These are phyloP conservation scores for Mycena sp. DNA, from an alignment of 1,284 basidiomycete genomes.

Conservation along the genomic window DNA sequence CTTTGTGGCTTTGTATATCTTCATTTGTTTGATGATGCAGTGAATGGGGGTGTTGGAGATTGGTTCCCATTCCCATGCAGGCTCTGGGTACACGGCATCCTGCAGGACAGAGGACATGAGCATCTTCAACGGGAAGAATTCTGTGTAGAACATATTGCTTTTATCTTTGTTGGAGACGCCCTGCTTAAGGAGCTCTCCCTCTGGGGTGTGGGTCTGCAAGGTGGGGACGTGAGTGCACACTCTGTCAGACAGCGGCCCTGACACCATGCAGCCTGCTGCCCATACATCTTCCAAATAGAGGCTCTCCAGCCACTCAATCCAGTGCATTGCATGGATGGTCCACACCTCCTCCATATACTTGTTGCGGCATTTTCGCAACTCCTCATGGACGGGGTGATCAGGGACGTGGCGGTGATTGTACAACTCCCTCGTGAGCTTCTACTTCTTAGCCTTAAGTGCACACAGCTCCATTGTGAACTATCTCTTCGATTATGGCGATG, in stretches of 20 bases:
- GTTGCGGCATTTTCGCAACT: too few relatives aligned
- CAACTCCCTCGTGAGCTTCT: too few relatives aligned
- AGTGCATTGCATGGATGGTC: not conserved
- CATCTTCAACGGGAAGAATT: not conserved
- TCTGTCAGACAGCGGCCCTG: not conserved
- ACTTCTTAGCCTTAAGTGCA: too few relatives aligned
- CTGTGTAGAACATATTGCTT: not conserved
- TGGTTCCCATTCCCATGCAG: not conserved
- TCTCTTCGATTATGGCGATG: too few relatives aligned
- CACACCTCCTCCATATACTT: too few relatives aligned
- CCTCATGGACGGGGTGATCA: too few relatives aligned
- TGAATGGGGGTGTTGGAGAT: not conserved
- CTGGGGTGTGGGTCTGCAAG: not conserved
- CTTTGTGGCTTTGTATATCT: slow-evolving; percentile 23
- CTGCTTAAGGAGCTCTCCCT: not conserved
- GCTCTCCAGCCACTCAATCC: not conserved
- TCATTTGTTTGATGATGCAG: slow-evolving; percentile 24
- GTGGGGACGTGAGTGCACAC: not conserved
- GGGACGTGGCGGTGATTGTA: too few relatives aligned
- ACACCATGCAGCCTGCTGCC: not conserved
- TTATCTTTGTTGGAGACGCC: not conserved
- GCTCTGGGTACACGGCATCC: not conserved
- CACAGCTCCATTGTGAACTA: too few relatives aligned
- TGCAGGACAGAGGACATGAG: not conserved
- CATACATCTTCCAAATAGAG: not conserved